A percentile compares a stretch with the other conserved stretches of the same genome.
Conservation (phyloP, 352 stramenopile genomes). For the Pythium grandisporangium region DNA sequence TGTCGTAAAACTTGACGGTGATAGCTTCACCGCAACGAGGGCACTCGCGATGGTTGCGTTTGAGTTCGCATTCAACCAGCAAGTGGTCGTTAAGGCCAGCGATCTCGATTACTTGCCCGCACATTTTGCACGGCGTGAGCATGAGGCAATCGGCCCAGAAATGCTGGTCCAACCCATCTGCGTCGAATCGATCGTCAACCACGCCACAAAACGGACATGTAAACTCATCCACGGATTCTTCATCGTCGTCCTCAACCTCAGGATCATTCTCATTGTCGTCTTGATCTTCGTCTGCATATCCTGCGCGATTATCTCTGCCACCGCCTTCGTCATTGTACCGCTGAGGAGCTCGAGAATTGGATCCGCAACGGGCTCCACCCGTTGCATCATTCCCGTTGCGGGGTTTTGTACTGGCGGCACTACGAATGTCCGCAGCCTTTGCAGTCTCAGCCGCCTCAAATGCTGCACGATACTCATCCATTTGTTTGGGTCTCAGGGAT, state of each 20-base stretch:
- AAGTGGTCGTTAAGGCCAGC: conserved; percentile 86
- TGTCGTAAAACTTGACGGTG: conserved; percentile 74
- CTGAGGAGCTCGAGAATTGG: too few species aligned
- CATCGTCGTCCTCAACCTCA: conserved; percentile 60
- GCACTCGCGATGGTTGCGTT: conserved; percentile 76
- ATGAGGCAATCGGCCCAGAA: conserved; percentile 90
- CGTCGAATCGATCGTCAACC: conserved; percentile 82
- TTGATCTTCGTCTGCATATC: conserved; percentile 9
- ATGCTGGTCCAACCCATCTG: conserved; percentile 86
- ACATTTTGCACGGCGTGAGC: conserved; percentile 90
- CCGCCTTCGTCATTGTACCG: conserved; percentile 1
- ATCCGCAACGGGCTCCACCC: too few species aligned
- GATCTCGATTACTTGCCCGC: conserved; percentile 91
- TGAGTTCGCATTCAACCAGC: conserved; percentile 81
- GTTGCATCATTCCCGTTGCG: background rate
- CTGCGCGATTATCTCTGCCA: too few species aligned
- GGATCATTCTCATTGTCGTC: too few species aligned
- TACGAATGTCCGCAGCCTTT: conserved; percentile 18
- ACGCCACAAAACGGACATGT: conserved; percentile 90
- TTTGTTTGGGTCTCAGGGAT: conserved; percentile 79
- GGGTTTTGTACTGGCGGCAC: conserved; percentile 5
- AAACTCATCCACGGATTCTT: conserved; percentile 72
- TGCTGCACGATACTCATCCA: conserved; percentile 86
- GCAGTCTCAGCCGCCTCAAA: conserved; percentile 64
- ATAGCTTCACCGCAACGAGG: conserved; percentile 78